Evolutionary conservation across 495 filamentous ascomycete genomes (phyloP), one percentile per base, ranked within the genome.

Genomic region (Aspergillus wentii): DNA sequence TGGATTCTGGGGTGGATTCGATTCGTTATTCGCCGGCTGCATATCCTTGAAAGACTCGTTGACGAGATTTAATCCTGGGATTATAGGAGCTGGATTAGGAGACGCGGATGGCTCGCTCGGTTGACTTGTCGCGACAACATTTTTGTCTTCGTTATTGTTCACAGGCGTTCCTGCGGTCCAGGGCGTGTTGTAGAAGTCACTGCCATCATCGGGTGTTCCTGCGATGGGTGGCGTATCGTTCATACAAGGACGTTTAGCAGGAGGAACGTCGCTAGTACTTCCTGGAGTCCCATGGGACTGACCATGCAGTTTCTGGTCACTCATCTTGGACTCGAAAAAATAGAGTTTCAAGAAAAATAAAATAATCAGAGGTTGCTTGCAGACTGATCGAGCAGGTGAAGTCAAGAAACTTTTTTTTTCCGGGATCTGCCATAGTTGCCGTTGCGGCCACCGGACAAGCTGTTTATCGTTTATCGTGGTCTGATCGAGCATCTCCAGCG

Each of bases 141-240:
- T 36, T 13, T 44, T 17, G 6, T 26, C 30, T 1, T 40, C 43
- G 1, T 14, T 26, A 17, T 36, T 33, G 14, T 30, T 30, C 13
- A 48, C 44, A 0, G 57, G 57, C 0, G 56, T 63, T n/a, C 43
- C 62, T 25, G 51, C 44, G 27, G 41, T 35, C 41, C 53, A 42
- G 5, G 62, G 59, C 17, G 64, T 67, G 35, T 66, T 64, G 48
- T 68, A 68, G 37, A 66, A 69, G 55, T 69, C 63, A 35, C 59
- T 68, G 27, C 51, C 63, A 52, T 56, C 51, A 35, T 68, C 67
- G 10, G 57, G 56, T 14, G 61, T 63, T 30, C 47, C 44, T 40
- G 58, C 48, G 41, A 57, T 30, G 33, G 59, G 57, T 53, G 61
- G 57, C 54, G 62, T 59, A 42, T 65, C 57, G 35, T 43, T 51